Evolutionary conservation across 2,329 filamentous ascomycete species (phyloP).

Genomic region (Ampelomyces quisqualis): DNA sequence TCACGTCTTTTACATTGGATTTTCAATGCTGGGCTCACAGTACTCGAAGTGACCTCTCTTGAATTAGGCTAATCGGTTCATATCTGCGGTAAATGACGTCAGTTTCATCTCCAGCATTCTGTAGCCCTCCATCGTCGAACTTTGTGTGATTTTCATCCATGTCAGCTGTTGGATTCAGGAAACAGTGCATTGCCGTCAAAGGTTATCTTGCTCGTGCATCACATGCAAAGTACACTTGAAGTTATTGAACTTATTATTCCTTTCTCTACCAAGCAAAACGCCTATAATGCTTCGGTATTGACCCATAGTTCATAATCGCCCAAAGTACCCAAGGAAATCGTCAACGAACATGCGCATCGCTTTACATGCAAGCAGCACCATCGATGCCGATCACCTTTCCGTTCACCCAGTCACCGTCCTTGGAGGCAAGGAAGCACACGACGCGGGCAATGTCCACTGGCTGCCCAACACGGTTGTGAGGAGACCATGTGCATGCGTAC

Average conservation of each 20-base stretch:
- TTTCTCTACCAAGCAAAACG: conserved; percentile 17
- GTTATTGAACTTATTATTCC: conserved; percentile 1
- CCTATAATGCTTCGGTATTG: conserved; percentile 17
- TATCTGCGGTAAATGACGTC: too few relatives aligned
- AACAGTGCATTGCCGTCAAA: too few relatives aligned
- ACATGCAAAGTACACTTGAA: too few relatives aligned
- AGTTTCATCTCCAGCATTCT: too few relatives aligned
- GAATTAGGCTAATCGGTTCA: too few relatives aligned
- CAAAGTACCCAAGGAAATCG: conserved; percentile 13
- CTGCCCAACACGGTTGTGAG: conserved; percentile 64
- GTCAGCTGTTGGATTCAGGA: too few relatives aligned
- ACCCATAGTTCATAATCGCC: conserved; percentile 8
- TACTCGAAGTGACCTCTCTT: too few relatives aligned
- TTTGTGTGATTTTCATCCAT: too few relatives aligned
- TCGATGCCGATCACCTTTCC: conserved; percentile 56
- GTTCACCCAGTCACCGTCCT: conserved; percentile 60
- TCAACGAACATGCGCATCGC: background rate
- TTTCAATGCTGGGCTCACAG: too few relatives aligned
- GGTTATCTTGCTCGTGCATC: too few relatives aligned
- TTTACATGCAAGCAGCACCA: conserved; percentile 48
- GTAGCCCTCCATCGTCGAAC: too few relatives aligned
- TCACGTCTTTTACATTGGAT: too few relatives aligned
- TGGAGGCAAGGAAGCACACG: conserved; percentile 60
- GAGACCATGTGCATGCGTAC: conserved; percentile 65
- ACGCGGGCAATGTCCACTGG: conserved; percentile 68